A percentile compares a stretch with the other conserved stretches of the same genome.
Evolutionary conservation across 768 basidiomycete genomes (phyloP).

Genomic region (Auriscalpium microsporum): DNA sequence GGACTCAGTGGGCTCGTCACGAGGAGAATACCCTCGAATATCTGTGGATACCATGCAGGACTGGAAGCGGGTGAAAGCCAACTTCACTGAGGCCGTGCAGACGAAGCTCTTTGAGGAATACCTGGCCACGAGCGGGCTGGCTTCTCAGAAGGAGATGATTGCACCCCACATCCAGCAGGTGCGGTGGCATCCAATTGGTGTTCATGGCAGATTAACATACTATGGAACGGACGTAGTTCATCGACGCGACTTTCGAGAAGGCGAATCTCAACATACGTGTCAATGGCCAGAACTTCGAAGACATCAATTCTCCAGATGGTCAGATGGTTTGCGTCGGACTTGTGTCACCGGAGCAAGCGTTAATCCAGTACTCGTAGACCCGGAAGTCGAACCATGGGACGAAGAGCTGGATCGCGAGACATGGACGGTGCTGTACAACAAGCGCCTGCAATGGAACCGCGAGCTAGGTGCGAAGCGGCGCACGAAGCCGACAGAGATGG

Average conservation of each 20-base stretch:
- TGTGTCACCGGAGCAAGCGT: not conserved
- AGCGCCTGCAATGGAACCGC: conserved; percentile 66
- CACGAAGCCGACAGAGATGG: conserved; percentile 47
- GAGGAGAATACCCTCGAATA: conserved; percentile 11
- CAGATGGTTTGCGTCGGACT: no score
- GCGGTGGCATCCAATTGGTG: not conserved
- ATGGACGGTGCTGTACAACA: conserved; percentile 64
- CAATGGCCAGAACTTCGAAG: conserved; percentile 14
- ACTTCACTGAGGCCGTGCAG: conserved; percentile 7
- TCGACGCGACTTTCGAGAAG: conserved; percentile 11
- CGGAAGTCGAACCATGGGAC: conserved; percentile 62
- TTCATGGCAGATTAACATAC: not conserved
- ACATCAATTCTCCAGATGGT: not conserved
- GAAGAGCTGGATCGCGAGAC: conserved; percentile 78
- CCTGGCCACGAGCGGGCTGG: conserved; percentile 2
- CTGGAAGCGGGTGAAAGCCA: conserved; percentile 12
- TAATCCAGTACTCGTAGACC: conserved; percentile 31
- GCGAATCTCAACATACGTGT: conserved; percentile 12
- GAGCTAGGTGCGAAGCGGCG: conserved; percentile 62
- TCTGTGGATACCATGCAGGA: conserved; percentile 11
- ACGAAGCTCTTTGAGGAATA: conserved; percentile 3
- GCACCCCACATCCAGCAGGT: conserved; percentile 8
- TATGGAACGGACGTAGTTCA: conserved; percentile 3
- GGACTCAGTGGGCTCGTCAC: conserved; percentile 9
- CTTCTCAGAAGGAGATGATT: conserved; percentile 1